Conservation (phyloP, 495 filamentous ascomycete species). For the Penicillium fimorum region DNA sequence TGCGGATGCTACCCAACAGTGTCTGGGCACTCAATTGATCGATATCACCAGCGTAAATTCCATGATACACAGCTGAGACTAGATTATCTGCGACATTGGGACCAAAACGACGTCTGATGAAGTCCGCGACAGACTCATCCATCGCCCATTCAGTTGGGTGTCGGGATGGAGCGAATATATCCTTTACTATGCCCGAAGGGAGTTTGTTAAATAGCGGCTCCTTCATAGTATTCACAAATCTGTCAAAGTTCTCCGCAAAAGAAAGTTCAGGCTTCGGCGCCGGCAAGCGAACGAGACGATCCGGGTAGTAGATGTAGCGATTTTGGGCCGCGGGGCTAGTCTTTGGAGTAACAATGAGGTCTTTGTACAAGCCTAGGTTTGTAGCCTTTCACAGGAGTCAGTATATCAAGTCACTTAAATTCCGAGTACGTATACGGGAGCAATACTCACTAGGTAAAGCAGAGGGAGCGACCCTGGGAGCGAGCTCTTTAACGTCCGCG, state of each 20-base stretch:
- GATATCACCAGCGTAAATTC: constrained; percentile 92
- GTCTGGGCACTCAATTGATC: constrained; percentile 70
- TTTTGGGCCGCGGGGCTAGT: constrained; percentile 51
- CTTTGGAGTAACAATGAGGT: constrained; percentile 59
- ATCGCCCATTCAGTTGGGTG: constrained; percentile 21
- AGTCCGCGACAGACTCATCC: constrained; percentile 75
- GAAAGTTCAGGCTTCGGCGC: constrained; percentile 30
- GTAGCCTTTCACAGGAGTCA: constrained; percentile 50
- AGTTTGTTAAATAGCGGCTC: constrained; percentile 66
- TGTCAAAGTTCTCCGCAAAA: constrained; percentile 24
- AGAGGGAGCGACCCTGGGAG: constrained; percentile 47
- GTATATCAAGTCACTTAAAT: neutral
- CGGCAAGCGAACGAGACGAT: constrained; percentile 76
- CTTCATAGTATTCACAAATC: constrained; percentile 35
- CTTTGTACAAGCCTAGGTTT: constrained; percentile 57
- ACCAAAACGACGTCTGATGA: constrained; percentile 57
- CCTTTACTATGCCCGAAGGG: constrained; percentile 38
- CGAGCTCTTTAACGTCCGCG: constrained; percentile 68
- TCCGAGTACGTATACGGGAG: neutral
- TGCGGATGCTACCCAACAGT: constrained; percentile 54
- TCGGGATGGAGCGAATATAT: constrained; percentile 34
- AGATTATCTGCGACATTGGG: constrained; percentile 67
- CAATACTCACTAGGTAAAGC: constrained; percentile 54
- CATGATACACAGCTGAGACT: constrained; percentile 76
- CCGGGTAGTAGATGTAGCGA: constrained; percentile 91